phyloP scores from a whole-genome alignment of 2,329 filamentous ascomycete genomes.

The Fusarium equiseti region DNA sequence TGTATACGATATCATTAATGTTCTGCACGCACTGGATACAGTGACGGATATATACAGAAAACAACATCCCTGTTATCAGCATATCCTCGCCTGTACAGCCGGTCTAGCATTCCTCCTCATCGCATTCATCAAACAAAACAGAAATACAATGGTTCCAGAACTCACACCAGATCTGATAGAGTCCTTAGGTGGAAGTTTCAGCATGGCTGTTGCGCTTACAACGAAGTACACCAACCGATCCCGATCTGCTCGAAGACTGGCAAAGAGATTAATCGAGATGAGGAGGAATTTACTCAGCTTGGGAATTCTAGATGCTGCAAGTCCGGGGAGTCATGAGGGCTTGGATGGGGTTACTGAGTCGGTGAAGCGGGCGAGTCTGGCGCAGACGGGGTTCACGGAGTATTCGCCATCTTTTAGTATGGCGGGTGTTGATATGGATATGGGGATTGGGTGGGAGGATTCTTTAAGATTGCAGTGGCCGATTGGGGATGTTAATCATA shows the following conservation, averaged over 20 bases:
- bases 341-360: conserved; percentile 25
- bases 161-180: conserved; percentile 19
- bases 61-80: conserved; percentile 31
- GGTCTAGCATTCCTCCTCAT: conserved; percentile 28
- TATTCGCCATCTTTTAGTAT: conserved; percentile 22
- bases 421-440: conserved; percentile 21
- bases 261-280: conserved; percentile 27
- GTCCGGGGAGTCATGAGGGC: conserved; percentile 12
- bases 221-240: conserved; percentile 23
- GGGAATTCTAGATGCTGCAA: conserved; percentile 10
- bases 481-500: conserved; percentile 33
- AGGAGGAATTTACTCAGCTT: conserved; percentile 16
- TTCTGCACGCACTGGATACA: conserved; percentile 14
- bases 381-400: conserved; percentile 5
- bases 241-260: conserved; percentile 17
- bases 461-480: conserved; percentile 30
- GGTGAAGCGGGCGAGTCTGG: conserved; percentile 9
- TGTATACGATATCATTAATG: conserved; percentile 28
- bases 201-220: conserved; percentile 26
- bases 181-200: conserved; percentile 24
- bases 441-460: conserved; percentile 33
- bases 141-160: conserved; percentile 13
- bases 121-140: conserved; percentile 36
- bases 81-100: conserved; percentile 24
- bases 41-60: conserved; percentile 29